These are phyloP conservation scores for Chaetomiaceae sp. DNA, from an alignment of 2,329 filamentous ascomycete species.

Conservation along the genomic window DNA sequence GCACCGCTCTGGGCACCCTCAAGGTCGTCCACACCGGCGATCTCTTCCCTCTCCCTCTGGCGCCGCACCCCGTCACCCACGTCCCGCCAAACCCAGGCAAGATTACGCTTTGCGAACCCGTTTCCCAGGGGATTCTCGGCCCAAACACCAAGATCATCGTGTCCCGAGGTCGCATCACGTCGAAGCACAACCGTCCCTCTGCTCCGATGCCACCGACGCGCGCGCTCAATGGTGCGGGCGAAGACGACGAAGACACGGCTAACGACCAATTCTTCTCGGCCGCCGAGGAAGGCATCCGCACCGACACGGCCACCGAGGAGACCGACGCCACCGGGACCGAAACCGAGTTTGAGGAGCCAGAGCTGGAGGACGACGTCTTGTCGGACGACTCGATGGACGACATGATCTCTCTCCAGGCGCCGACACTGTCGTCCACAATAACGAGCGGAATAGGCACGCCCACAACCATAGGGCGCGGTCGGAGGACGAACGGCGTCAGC, in stretches of 20 bases:
- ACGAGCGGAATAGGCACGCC: conserved; percentile 80
- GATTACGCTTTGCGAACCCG: conserved; percentile 90
- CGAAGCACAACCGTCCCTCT: conserved; percentile 46
- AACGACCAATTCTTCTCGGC: conserved; percentile 93
- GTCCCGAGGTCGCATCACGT: conserved; percentile 56
- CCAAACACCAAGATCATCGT: conserved; percentile 80
- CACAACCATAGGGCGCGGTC: conserved; percentile 62
- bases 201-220: conserved; percentile 45
- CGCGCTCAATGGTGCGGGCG: conserved; percentile 53
- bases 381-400: conserved; percentile 92
- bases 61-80: conserved; percentile 82
- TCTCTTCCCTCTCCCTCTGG: conserved; percentile 68
- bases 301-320: conserved; percentile 54
- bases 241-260: conserved; percentile 72
- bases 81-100: conserved; percentile 77
- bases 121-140: conserved; percentile 77
- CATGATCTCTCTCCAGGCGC: conserved; percentile 83
- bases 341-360: conserved; percentile 49
- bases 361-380: conserved; percentile 67
- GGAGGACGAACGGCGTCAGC: conserved; percentile 63
- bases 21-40: conserved; percentile 81
- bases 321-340: conserved; percentile 56
- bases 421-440: conserved; percentile 69
- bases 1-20: conserved; percentile 67
- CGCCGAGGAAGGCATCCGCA: conserved; percentile 67